Base-by-base conservation (phyloP, 495 filamentous ascomycete species). In the Trichoderma erinaceum region DNA sequence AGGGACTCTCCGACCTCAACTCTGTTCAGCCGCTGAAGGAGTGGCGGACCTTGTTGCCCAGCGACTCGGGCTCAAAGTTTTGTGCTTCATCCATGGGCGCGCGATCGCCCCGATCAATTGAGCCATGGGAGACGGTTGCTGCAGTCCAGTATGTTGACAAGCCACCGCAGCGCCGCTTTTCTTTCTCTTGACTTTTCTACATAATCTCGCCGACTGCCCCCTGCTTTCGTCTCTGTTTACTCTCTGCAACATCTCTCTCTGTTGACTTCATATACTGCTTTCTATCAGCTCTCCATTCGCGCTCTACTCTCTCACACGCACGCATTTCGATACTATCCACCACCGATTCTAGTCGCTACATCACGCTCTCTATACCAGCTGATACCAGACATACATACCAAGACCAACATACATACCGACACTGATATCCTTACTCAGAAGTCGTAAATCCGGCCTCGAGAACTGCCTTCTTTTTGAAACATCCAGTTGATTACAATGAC, bases 401-500 rank as follows among this genome's bases (percentile, higher is more conserved):
- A 38, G 35, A 38, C 35, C 35, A 38, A 38, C 35, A 38, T 38
- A 48, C 56, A 63, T 38, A 35, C 38, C 58, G 52, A 66, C 66
- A 41, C 18, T 21, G n/a, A 23, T 21, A 21, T 10, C 48, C n/a
- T 11, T 21, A 3, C 35, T 16, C 69, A 78, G 77, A 69, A 69
- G 70, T 74, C 68, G 74, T 76, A 76, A 70, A 68, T 64, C 66
- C 66, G 70, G 70, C 68, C 73, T n/a, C 64, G 72, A 73, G 66
- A 68, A 69, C 50, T 65, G 65, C 44, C 46, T 63, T 68, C 64
- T 67, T 56, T 66, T 71, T 63, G 71, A 66, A 66, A 64, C 64
- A 69, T 63, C 46, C 43, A 43, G 38, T 64, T 68, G 52, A 66
- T 43, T 21, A 66, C 66, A 43, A 83, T 83, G 81, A 78, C 80